Base-by-base conservation (phyloP, 176 grass and related monocot species). In the Eragrostis curvula region DNA sequence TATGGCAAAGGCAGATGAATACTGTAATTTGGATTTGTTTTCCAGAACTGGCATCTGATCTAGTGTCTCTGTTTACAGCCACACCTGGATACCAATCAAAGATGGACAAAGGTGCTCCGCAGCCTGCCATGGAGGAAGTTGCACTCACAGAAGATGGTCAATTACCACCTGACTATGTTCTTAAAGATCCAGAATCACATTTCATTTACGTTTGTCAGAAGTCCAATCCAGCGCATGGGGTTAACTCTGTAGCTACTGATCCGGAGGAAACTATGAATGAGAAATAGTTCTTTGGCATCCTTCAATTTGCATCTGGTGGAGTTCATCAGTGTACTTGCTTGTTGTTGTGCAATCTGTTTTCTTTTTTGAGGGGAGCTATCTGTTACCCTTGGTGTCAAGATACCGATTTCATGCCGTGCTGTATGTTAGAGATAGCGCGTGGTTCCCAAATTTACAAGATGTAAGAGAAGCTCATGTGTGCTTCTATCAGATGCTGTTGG, bases 161-260 rank as follows among this genome's bases (percentile, higher is more conserved):
- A 24, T 74, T 98, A 18, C 90, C 96, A 46, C 65, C 75, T 78
- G 88, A 75, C 77, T 95, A 86, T 86, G 90, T 95, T 84, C 86
- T 93, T 45, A 86, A 93, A 91, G 92, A 98, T 70, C 90, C 88
- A 56, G 96, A 98, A 42, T 93, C 96, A 0, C 86, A 93, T 85
- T 98, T 91, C 74, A 82, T 95, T 82, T 98, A 95, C 69, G 32
- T 95, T 58, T 91, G 96, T 83, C 58, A 89, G 40, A 98, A 89
- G 79, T 82, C 86, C 50, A 23, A 73, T 42, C 69, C 58, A 50
- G 77, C 28, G 28, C 41, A 70, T 28, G 74, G 42, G 45, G 28
- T 16, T 44, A 55, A 85, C 77, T 64, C 44, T 46, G 39, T 62
- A 51, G 64, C 46, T 64, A 9, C 11, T 29, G 24, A 80, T 71